These are phyloP conservation scores for Penicillium bovifimosum DNA, from an alignment of 495 filamentous ascomycete species.

Conservation along the genomic window DNA sequence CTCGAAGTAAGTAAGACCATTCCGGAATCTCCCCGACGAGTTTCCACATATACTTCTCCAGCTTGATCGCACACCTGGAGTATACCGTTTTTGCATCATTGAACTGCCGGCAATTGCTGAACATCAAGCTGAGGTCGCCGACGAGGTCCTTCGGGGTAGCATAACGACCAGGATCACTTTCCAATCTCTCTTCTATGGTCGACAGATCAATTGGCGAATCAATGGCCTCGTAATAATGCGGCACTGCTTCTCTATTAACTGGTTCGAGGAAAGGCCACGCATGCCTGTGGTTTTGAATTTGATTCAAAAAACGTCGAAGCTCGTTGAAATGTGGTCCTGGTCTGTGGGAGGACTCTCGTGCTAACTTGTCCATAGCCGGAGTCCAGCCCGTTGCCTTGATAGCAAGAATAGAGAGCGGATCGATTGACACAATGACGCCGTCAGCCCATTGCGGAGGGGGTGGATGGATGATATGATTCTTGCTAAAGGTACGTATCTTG, in stretches of 20 bases:
- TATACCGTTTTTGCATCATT: constrained; percentile 95
- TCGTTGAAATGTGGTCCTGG: constrained; percentile 88
- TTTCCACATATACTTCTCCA: constrained; percentile 95
- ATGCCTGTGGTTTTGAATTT: constrained; percentile 85
- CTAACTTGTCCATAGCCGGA: constrained; percentile 93
- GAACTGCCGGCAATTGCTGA: constrained; percentile 91
- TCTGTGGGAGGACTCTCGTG: constrained; percentile 80
- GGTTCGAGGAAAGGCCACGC: constrained; percentile 94
- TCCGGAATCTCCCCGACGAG: constrained; percentile 91
- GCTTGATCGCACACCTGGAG: constrained; percentile 88
- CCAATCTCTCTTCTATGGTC: constrained; percentile 93
- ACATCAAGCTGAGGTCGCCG: constrained; percentile 83
- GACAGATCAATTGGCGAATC: constrained; percentile 95
- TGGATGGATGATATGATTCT: constrained; percentile 78
- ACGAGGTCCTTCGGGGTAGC: constrained; percentile 88
- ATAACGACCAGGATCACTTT: constrained; percentile 91
- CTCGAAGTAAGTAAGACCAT: constrained; percentile 54
- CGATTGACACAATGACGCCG: constrained; percentile 53
- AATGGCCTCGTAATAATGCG: constrained; percentile 97
- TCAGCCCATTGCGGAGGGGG: constrained; percentile 83
- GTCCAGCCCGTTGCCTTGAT: constrained; percentile 92
- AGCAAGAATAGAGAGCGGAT: constrained; percentile 76
- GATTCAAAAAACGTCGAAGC: constrained; percentile 85
- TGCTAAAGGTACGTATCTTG: constrained; percentile 88
- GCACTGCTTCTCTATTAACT: constrained; percentile 90